Evolutionary conservation across 2,329 filamentous ascomycete genomes (phyloP), one percentile per base, ranked within the genome.

Genomic region (Ramularia endophylla): DNA sequence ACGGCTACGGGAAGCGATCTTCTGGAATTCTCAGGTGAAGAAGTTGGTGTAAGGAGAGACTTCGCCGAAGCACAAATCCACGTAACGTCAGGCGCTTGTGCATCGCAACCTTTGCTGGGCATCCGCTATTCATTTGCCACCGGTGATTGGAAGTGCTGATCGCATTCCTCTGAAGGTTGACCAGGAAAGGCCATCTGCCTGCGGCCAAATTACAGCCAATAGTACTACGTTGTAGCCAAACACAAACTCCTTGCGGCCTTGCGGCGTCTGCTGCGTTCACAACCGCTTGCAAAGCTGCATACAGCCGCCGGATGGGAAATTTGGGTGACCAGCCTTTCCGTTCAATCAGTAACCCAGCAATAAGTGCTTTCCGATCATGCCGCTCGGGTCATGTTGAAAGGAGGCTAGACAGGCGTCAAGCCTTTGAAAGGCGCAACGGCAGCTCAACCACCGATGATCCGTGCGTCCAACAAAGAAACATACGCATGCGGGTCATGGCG

Each of bases 231-330:
- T 13, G 29, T 20, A 18, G 25, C 20, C 16, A 15, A 11, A 27
- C 36, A 27, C 16, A 12, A 13, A 18, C 25, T 18, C 15, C 22
- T 27, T 38, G 40, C 40, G n/a, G n/a, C n/a, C n/a, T n/a, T n/a
- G 29, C 12, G 12, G 31, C 36, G 25, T 11, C 22, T 31, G 18
- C 27, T 20, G 32, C 42, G 37, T 33, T 29, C 27, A 30, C 22
- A 30, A 33, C 37, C 16, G 19, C 29, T 17, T 16, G 37, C 5
- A 30, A 19, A 19, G 20, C 32, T 40, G 44, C 45, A 42, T 42
- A 38, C 35, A 43, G 40, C 42, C 45, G 38, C 42, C 44, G 45
- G 39, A 30, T 37, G 30, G 28, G 38, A 37, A 38, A 37, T 19
- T 22, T 18, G 33, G n/a, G 22, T 27, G 34, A 32, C 19, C 18